Base-by-base conservation (phyloP, 441 rosid genomes). In the Aleurites moluccanus region DNA sequence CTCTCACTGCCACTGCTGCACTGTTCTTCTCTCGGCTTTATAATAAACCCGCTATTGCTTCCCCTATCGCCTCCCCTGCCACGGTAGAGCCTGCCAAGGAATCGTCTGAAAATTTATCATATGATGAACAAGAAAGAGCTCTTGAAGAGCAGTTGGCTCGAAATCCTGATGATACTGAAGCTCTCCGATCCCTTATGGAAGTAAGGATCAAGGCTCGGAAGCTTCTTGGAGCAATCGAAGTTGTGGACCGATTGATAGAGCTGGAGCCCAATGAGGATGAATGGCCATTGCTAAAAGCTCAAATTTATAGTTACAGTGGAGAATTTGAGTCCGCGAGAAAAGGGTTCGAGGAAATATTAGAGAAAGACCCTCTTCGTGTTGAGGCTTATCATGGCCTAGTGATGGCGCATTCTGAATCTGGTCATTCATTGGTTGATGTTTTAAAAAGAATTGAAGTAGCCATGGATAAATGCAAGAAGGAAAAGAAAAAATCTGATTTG, bases 321-420 rank as follows among this genome's bases (percentile, higher is more conserved):
- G 96, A 94, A 42, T 81, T 79, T 59, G 91, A 88, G 1, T 69
- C 82, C 0, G 97, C 97, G 0, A 82, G 82, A 1, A 80, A 84
- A 52, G 85, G 77, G 25, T 94, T 86, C 75, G 98, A 92, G 80
- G 91, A 87, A 60, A 74, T 94, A 59, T 75, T 92, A 8, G 75
- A 82, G 15, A 92, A 84, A 73, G 94, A 90, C 40, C 94, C 96
- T 0, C 75, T 86, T 77, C 86, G 93, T 1, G 92, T 95, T 1
- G 96, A 95, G 82, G 97, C 97, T 23, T 95, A 86, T 63, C 98
- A 92, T 49, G 99, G 98, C 0, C 83, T 92, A 10, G 85, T 90
- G 70, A 90, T 90, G 92, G 92, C 85, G 3, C 79, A 79, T 66
- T 75, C 90, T 0, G 97, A 92, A 2, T 76, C 91, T 0, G 92